These are phyloP conservation scores for Passalora sequoiae DNA, from an alignment of 2,329 filamentous ascomycete genomes.

Conservation along the genomic window DNA sequence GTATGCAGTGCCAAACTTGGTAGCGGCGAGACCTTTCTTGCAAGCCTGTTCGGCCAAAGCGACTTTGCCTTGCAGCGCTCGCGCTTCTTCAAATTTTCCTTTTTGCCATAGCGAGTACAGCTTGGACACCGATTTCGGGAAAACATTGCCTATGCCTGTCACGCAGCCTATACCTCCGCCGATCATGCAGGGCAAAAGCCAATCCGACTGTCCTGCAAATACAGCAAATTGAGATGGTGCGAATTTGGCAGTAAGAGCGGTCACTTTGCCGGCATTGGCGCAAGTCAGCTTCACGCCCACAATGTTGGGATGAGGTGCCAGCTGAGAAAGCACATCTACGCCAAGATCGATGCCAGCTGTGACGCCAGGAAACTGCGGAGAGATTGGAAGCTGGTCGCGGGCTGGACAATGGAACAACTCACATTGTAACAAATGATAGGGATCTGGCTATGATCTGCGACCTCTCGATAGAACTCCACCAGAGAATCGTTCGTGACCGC, in stretches of 20 bases:
- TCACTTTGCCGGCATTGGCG: slow-evolving; percentile 57
- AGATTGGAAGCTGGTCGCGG: slow-evolving; percentile 33
- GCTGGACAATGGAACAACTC: not conserved
- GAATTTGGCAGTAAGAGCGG: slow-evolving; percentile 51
- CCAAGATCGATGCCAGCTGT: slow-evolving; percentile 65
- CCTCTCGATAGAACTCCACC: slow-evolving; percentile 55
- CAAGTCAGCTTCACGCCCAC: slow-evolving; percentile 64
- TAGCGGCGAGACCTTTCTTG: slow-evolving; percentile 61
- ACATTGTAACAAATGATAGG: slow-evolving; percentile 39
- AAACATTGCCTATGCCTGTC: slow-evolving; percentile 51
- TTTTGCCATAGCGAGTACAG: slow-evolving; percentile 59
- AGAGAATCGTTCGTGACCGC: slow-evolving; percentile 55
- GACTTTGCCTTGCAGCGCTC: slow-evolving; percentile 56
- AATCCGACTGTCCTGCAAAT: slow-evolving; percentile 65
- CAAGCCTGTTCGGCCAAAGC: slow-evolving; percentile 61
- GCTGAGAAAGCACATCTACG: slow-evolving; percentile 54
- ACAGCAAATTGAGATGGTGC: slow-evolving; percentile 54
- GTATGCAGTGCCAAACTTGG: slow-evolving; percentile 62
- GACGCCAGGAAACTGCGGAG: slow-evolving; percentile 66
- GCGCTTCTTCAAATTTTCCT: slow-evolving; percentile 55
- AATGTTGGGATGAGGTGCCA: slow-evolving; percentile 53
- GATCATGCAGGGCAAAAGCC: slow-evolving; percentile 49
- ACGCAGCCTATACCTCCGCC: slow-evolving; percentile 49
- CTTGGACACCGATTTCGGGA: slow-evolving; percentile 51
- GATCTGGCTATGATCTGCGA: slow-evolving; percentile 49